Evolutionary conservation across 192 early-diverging fungal genomes (phyloP), one percentile per base, ranked within the genome.

Genomic region (Thamnidium elegans): DNA sequence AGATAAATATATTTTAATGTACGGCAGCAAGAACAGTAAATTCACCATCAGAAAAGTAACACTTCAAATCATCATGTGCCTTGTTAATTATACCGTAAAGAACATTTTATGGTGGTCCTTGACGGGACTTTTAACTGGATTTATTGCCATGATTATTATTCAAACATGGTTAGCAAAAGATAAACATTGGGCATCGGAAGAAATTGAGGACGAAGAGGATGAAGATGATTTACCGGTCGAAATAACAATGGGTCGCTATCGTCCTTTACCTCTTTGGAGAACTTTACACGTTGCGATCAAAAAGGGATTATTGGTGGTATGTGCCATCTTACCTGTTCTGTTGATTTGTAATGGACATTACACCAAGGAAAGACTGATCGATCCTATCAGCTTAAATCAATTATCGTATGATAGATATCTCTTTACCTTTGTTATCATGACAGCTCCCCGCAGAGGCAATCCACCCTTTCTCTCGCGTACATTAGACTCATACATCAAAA

Each of bases 61-160:
- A 1, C 39, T 78, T 9, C 81, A 79, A 62, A 23, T 75, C 15
- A 15, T 75, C 34, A 74, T 82, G 62, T 79, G 72, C 44, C 65
- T 82, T 7, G 19, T 82, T 15, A 82, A 82, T 48, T 77, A 62
- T 48, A 32, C 72, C 5, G 66, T 60, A 5, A 77, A 78, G 65
- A 82, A 77, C 20, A 75, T 79, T 67, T 59, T 82, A 10, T 82
- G 81, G 81, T 82, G 81, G 81, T 75, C 81, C 43, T 67, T 79
- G 19, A 58, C 78, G 19, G 78, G 81, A 10, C 55, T 79, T 39
- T 31, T 78, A n/a, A 66, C 75, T 23, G 81, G 81, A 10, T 67
- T 75, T 19, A 61, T 82, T 13, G 69, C 65, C 7, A 54, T 69
- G 3, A 10, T 82, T 14, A 7, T 62, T n/a, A 70, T 80, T 43